A percentile compares a stretch with the other conserved stretches of the same genome.
phyloP scores from a whole-genome alignment of 2,329 filamentous ascomycete species.

The Mycogone perniciosa region DNA sequence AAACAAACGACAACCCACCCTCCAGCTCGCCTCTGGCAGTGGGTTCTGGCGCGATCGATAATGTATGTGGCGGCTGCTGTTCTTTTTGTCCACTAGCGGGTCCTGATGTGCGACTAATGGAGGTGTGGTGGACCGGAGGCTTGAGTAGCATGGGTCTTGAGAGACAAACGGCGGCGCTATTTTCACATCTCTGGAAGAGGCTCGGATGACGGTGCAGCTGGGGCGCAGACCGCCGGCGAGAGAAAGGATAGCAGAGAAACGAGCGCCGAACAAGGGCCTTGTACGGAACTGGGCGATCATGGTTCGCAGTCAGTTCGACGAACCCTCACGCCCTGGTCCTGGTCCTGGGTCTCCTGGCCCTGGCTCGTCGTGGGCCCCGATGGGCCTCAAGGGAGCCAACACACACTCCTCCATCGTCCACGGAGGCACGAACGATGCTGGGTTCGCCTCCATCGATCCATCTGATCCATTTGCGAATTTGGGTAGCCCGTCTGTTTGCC shows the following conservation, averaged over 20 bases:
- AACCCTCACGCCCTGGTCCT: slow-evolving; percentile 19
- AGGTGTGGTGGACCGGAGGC: slow-evolving; percentile 13
- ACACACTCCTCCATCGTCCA: not conserved
- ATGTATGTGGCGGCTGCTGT: not conserved
- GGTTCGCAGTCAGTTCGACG: slow-evolving; percentile 19
- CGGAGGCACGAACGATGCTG: not conserved
- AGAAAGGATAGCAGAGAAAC: slow-evolving; percentile 5
- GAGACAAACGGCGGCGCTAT: slow-evolving; percentile 9
- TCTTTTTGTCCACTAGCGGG: slow-evolving; percentile 3
- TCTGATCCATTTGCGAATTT: not conserved
- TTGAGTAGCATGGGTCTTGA: slow-evolving; percentile 4
- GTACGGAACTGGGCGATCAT: slow-evolving; percentile 17
- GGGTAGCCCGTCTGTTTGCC: not conserved
- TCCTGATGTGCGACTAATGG: slow-evolving; percentile 1
- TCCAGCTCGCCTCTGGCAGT: not conserved
- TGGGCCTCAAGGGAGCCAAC: slow-evolving; percentile 6
- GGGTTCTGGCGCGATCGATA: slow-evolving; percentile 1
- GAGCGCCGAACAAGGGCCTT: slow-evolving; percentile 3
- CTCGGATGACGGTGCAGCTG: slow-evolving; percentile 14
- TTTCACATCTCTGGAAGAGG: slow-evolving; percentile 11
- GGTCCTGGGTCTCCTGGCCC: not conserved
- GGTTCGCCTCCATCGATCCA: not conserved
- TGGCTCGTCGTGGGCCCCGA: no score
- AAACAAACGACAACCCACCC: not conserved
- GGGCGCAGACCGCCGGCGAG: slow-evolving; percentile 11